Percentiles rank a stretch among this genome's conserved stretches.
Evolutionary conservation across 129 eudicot genomes (phyloP).

Genomic region (Arctium minus): DNA sequence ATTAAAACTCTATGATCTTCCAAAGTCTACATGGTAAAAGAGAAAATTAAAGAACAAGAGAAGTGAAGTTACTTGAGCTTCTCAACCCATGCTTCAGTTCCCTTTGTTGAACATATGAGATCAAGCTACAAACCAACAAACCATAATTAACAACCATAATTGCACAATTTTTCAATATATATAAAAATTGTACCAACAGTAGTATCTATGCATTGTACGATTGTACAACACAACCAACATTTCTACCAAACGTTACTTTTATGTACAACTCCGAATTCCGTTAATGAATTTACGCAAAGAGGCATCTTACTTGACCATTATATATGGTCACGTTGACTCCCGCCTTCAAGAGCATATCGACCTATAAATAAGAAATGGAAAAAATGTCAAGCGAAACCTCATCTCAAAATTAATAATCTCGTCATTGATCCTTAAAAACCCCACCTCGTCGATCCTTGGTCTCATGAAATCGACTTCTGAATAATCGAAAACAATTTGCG

Average conservation of each 20-base stretch:
- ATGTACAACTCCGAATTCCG: background rate
- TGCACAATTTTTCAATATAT: background rate
- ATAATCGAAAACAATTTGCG: constrained; percentile 28
- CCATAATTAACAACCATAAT: background rate
- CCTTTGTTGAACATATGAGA: constrained; percentile 60
- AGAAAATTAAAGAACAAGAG: background rate
- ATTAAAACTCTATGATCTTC: background rate
- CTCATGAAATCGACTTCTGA: constrained; percentile 50
- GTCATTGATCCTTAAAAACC: background rate
- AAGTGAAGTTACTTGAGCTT: constrained; percentile 50
- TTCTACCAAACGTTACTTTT: background rate
- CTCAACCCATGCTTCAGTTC: constrained; percentile 53
- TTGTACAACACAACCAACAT: background rate
- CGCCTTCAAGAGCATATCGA: constrained; percentile 48
- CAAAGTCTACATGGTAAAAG: background rate
- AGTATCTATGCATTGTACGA: background rate
- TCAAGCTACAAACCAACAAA: constrained; percentile 35
- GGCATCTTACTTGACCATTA: constrained; percentile 53
- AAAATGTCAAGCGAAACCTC: background rate
- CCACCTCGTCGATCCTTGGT: constrained; percentile 48
- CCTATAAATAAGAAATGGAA: constrained; percentile 26
- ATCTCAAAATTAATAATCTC: background rate
- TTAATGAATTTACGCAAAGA: background rate
- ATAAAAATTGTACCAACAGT: background rate
- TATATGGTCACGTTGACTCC: constrained; percentile 55